A percentile compares a stretch with the other conserved stretches of the same genome.
Conservation (phyloP, 495 filamentous ascomycete species). For the Friedmanniomyces endolithicus region DNA sequence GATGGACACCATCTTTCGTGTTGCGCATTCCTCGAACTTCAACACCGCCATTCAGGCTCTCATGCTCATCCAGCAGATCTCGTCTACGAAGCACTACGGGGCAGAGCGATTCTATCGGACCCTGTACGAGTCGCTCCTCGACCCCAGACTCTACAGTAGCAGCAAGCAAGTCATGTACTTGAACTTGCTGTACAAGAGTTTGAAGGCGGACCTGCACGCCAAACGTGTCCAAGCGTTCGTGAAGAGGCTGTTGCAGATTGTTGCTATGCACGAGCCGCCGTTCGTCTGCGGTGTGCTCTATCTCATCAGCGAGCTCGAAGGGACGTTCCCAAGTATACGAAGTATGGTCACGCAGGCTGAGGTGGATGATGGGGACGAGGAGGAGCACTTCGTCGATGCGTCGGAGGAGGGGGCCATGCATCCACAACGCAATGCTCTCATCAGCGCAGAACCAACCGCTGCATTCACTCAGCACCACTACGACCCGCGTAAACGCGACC, state of each 20-base stretch:
- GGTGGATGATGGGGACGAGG: constrained; percentile 51
- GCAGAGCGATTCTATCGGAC: constrained; percentile 89
- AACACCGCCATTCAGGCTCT: constrained; percentile 95
- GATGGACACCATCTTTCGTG: constrained; percentile 81
- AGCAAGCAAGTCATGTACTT: constrained; percentile 94
- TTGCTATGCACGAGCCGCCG: constrained; percentile 74
- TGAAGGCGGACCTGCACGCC: constrained; percentile 76
- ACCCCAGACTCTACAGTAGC: constrained; percentile 72
- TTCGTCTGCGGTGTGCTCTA: constrained; percentile 87
- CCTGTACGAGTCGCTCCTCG: constrained; percentile 85
- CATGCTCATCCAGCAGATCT: constrained; percentile 89
- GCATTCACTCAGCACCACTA: constrained; percentile 34
- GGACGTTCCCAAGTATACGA: constrained; percentile 59
- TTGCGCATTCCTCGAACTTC: constrained; percentile 96
- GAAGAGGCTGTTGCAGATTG: constrained; percentile 75
- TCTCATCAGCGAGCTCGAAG: constrained; percentile 67
- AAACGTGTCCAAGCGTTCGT: constrained; percentile 89
- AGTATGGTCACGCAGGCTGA: constrained; percentile 63
- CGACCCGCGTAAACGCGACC: constrained; percentile 81
- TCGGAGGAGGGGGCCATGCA: constrained; percentile 38
- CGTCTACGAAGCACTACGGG: constrained; percentile 59
- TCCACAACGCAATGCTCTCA: neutral
- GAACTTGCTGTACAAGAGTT: constrained; percentile 73
- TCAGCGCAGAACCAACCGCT: neutral
- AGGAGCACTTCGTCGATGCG: constrained; percentile 62